Base-by-base conservation (phyloP, 331 rosid species). In the Rosa hybrid region DNA sequence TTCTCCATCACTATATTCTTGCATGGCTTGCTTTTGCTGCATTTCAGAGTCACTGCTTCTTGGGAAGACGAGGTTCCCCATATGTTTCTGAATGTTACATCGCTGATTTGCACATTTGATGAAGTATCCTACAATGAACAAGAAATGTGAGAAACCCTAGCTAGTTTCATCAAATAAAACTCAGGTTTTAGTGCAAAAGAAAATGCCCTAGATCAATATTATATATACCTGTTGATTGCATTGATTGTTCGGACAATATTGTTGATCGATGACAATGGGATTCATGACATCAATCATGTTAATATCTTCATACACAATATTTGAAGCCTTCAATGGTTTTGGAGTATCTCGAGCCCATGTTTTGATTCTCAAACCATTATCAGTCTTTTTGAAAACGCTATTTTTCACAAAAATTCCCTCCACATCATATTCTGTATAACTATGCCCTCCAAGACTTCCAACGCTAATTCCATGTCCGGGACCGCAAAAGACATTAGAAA, bases 391-490 rank as follows among this genome's bases (percentile, higher is more conserved):
- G 12, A 92, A 82, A 0, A 89, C 90, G 74, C 94, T 87, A 54
- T 89, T 84, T 57, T 50, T 83, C n/a, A 91, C 89, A 34, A 16
- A 23, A 1, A 91, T 60, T 17, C 86, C 88, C 1, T n/a, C 17
- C 0, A 91, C 84, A 39, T 78, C 89, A 5, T 78, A 50, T 82
- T 88, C 91, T 4, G 46, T 30, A 0, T 74, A 78, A 0, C 67
- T 56, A 18, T 12, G 12, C 39, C 50, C 77, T 0, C 97, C 96
- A 0, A 91, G 84, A 80, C 97, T 92, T 59, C 97, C 92, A 0
- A 92, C 81, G 34, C 97, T 90, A 4, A 92, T 88, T 12, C 97
- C 91, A 68, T 92, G 94, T 39, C 97, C 94, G 0, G 96, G 96
- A 5, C 94, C 92, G 42, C 97, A 91, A 3, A 13, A 3, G 0